These are phyloP conservation scores for Flammula alnicola DNA, from an alignment of 1,284 basidiomycete species.

Conservation along the genomic window DNA sequence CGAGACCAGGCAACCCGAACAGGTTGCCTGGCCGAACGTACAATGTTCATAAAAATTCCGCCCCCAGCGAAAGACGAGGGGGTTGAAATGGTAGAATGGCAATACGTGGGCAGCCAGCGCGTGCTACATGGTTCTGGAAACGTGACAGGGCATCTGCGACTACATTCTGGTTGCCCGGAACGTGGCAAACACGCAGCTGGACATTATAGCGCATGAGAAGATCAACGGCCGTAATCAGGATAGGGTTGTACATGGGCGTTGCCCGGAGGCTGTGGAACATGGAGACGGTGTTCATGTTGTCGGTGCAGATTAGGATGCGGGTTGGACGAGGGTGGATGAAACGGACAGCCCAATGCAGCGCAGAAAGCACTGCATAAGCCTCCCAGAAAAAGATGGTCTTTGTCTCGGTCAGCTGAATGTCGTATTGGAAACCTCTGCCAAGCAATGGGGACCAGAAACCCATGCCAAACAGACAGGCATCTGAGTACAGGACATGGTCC, in stretches of 20 bases:
- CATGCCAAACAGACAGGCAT: too few species aligned
- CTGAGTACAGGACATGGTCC: too few species aligned
- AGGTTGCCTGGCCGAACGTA: slow-evolving; percentile 29
- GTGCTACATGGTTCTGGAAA: slow-evolving; percentile 18
- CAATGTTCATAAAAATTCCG: slow-evolving; percentile 33
- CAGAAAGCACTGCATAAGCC: slow-evolving; percentile 16
- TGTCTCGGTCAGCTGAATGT: background rate
- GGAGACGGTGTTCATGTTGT: slow-evolving; percentile 39
- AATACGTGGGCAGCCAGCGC: slow-evolving; percentile 13
- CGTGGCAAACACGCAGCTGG: slow-evolving; percentile 26
- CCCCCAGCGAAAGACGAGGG: slow-evolving; percentile 29
- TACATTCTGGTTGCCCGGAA: slow-evolving; percentile 27
- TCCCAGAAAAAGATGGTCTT: slow-evolving; percentile 23
- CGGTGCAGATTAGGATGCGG: slow-evolving; percentile 17
- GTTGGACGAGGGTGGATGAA: slow-evolving; percentile 6
- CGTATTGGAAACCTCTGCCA: background rate
- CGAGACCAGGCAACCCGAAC: slow-evolving; percentile 33
- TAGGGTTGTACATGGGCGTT: slow-evolving; percentile 29
- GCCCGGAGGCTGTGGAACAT: slow-evolving; percentile 38
- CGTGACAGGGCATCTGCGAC: slow-evolving; percentile 33
- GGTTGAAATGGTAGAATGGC: slow-evolving; percentile 25
- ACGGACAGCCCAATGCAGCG: slow-evolving; percentile 5
- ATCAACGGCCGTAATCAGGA: slow-evolving; percentile 34
- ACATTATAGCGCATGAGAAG: slow-evolving; percentile 25
- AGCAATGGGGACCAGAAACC: too few species aligned